A percentile compares a stretch with the other conserved stretches of the same genome.
phyloP scores from a whole-genome alignment of 192 early-diverging fungal genomes.

The Coemansia sp. region DNA sequence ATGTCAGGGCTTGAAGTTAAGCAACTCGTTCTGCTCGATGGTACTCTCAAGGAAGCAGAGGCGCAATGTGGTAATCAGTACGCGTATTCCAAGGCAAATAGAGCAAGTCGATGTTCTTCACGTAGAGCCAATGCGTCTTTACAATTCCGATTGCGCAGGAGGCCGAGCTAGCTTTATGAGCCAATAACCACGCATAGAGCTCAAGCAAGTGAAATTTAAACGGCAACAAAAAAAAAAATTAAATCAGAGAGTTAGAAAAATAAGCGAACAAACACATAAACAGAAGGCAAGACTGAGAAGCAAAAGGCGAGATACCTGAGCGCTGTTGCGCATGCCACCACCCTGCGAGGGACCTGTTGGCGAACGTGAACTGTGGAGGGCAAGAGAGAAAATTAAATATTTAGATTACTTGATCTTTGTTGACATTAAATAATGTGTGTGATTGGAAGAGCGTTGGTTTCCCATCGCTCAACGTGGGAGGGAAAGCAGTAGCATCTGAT shows the following conservation, averaged over 20 bases:
- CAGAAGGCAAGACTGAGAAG: neutral
- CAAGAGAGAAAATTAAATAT: neutral
- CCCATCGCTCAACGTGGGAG: neutral
- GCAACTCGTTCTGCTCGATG: neutral
- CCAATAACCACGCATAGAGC: neutral
- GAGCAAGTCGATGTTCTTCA: neutral
- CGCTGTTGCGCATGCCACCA: neutral
- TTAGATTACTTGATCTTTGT: constrained; percentile 2
- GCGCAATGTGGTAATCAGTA: neutral
- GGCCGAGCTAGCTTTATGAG: neutral
- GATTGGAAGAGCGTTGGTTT: too few species aligned
- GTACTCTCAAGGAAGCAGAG: neutral
- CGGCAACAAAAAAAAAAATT: neutral
- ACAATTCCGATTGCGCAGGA: neutral
- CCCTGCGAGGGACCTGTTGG: too few species aligned
- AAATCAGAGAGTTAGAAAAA: constrained; percentile 6
- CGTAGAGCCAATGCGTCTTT: neutral
- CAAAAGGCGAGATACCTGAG: neutral
- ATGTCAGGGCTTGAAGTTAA: neutral
- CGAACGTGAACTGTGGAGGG: too few species aligned
- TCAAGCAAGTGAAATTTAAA: neutral
- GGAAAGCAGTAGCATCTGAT: too few species aligned
- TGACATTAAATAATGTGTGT: constrained; percentile 1
- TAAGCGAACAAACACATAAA: neutral
- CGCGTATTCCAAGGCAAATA: neutral